Evolutionary conservation across 441 rosid genomes (phyloP).

Genomic region (Capsella rubella): DNA sequence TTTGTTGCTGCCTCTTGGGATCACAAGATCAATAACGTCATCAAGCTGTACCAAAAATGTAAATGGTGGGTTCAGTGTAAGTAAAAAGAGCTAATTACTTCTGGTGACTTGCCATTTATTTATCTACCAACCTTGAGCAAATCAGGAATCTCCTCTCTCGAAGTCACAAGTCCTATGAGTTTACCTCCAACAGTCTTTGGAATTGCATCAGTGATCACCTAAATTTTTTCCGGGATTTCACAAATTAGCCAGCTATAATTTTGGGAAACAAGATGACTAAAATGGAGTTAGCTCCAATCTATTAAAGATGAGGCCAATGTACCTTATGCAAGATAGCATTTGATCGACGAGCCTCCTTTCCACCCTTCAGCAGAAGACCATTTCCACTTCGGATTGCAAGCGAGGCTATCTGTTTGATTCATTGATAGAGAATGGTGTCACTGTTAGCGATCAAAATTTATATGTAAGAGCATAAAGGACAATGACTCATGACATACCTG

Average conservation of each 20-base stretch:
- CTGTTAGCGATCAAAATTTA: neutral
- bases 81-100: slow-evolving; percentile 25
- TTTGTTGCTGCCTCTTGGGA: slow-evolving; percentile 98
- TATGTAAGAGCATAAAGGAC: slow-evolving; percentile 7
- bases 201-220: slow-evolving; percentile 91
- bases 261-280: slow-evolving; percentile 15
- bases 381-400: slow-evolving; percentile 96
- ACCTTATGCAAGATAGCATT: slow-evolving; percentile 97
- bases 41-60: slow-evolving; percentile 75
- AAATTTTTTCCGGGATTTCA: slow-evolving; percentile 29
- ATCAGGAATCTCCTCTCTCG: slow-evolving; percentile 98
- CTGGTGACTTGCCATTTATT: slow-evolving; percentile 2
- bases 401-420: slow-evolving; percentile 81
- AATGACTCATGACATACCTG: slow-evolving; percentile 62
- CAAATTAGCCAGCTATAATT: slow-evolving; percentile 1
- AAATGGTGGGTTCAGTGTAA: slow-evolving; percentile 40
- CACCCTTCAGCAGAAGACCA: slow-evolving; percentile 94
- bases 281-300: neutral
- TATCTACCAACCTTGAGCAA: slow-evolving; percentile 75
- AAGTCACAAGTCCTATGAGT: slow-evolving; percentile 93
- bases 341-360: slow-evolving; percentile 92
- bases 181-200: slow-evolving; percentile 76
- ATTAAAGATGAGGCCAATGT: slow-evolving; percentile 35
- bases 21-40: slow-evolving; percentile 98
- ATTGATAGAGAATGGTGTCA: slow-evolving; percentile 28